Evolutionary conservation across 306 rosid genomes (phyloP).

Genomic region (Arachis stenosperma): DNA sequence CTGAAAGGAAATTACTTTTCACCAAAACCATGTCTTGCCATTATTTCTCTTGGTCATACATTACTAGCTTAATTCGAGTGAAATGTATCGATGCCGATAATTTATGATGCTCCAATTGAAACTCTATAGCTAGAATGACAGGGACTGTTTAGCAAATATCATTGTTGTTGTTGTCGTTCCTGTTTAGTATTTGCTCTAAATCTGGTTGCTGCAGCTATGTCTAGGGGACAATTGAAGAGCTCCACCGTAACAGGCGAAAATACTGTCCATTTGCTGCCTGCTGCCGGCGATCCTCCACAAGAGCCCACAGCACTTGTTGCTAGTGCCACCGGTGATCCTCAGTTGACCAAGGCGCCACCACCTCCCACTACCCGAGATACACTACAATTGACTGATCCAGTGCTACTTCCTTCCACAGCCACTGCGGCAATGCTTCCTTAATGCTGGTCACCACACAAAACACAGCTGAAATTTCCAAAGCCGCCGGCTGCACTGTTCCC

Average conservation of each 20-base stretch:
- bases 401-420: not conserved
- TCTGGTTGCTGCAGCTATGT: not conserved
- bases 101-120: not conserved
- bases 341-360: not conserved
- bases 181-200: not conserved
- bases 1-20: not conserved
- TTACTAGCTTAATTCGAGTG: not conserved
- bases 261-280: not conserved
- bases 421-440: not conserved
- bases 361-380: not conserved
- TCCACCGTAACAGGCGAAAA: not conserved
- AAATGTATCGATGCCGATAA: not conserved
- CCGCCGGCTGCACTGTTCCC: not conserved
- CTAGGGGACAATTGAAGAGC: not conserved
- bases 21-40: not conserved
- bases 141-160: not conserved
- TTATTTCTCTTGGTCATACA: not conserved
- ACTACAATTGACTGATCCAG: not conserved
- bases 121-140: not conserved
- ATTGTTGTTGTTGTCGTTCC: not conserved
- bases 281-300: not conserved
- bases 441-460: not conserved
- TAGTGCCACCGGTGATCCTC: not conserved
- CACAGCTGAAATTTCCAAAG: not conserved
- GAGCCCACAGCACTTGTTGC: not conserved